Base-by-base conservation (phyloP, 495 filamentous ascomycete genomes). In the Lasiosphaeria hispida region DNA sequence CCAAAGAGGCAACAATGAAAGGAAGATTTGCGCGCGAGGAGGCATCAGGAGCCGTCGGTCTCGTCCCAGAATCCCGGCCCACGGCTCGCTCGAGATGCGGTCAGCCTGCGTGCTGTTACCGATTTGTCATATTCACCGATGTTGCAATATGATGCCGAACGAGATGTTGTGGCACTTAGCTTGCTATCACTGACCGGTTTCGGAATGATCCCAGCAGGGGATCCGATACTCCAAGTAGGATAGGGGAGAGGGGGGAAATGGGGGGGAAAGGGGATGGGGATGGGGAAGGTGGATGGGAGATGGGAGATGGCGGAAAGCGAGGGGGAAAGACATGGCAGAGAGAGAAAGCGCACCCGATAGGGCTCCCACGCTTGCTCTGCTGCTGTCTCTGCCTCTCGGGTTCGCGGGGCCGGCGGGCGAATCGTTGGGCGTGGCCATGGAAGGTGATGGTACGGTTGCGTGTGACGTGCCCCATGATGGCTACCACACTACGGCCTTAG, bases 121-220 rank as follows among this genome's bases (percentile, higher is more conserved):
- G 23, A 30, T 30, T 30, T 30, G 23, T 30, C 23, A 30, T 30
- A 10, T 36, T 39, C 49, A 52, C 49, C 49, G 49, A 52, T 40
- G 49, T 52, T 52, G 49, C 49, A 40, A 36, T 49, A 49, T 36
- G 47, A 14, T 14, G 13, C 9, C 13, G 43, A 17, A 13, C 43
- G 17, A 19, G n/a, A 10, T 47, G 43, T 13, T 17, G 43, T 19
- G 43, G 17, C 11, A 10, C 18, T 47, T 47, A 3, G 9, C 15
- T 52, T 52, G 13, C 10, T 40, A 51, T 40, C 49, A 52, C 35
- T 39, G 13, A 52, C 49, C 49, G 49, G 49, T 52, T 34, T 52
- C 49, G 49, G 49, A 40, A 52, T 19, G 2, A 30, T 34, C 47
- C 47, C 33, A 34, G 10, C 10, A 13, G 33, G 47, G 47, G n/a